phyloP scores from a whole-genome alignment of 2,329 filamentous ascomycete genomes.

The Fusarium dlaminii region DNA sequence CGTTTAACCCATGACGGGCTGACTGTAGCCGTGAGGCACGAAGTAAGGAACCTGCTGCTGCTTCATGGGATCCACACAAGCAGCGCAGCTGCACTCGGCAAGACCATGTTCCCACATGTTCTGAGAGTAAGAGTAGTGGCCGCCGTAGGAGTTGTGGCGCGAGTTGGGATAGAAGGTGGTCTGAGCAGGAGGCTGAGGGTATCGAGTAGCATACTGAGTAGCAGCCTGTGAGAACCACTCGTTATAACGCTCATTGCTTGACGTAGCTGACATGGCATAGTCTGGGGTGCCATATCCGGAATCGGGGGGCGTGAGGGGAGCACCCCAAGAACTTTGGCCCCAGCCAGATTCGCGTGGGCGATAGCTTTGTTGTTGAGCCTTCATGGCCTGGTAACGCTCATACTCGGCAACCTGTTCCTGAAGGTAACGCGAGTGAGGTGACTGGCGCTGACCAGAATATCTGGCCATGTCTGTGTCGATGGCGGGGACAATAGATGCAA shows the following conservation, averaged over 20 bases:
- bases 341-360: constrained; percentile 57
- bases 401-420: constrained; percentile 66
- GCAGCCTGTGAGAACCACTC: constrained; percentile 64
- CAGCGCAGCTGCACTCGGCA: constrained; percentile 60
- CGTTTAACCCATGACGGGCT: constrained; percentile 63
- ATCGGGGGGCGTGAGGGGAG: constrained; percentile 67
- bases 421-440: constrained; percentile 57
- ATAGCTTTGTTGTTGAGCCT: constrained; percentile 53
- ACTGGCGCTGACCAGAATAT: constrained; percentile 50
- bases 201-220: constrained; percentile 56
- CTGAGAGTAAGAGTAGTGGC: constrained; percentile 57
- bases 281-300: constrained; percentile 71
- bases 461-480: constrained; percentile 56
- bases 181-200: constrained; percentile 54
- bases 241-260: constrained; percentile 64
- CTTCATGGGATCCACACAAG: constrained; percentile 58
- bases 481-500: constrained; percentile 59
- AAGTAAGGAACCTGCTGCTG: constrained; percentile 61
- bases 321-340: constrained; percentile 57
- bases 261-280: constrained; percentile 64
- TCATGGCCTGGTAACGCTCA: constrained; percentile 58
- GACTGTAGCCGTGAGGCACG: constrained; percentile 58
- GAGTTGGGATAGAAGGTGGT: constrained; percentile 52
- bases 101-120: constrained; percentile 62
- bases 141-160: constrained; percentile 53